Conservation (phyloP, 495 filamentous ascomycete genomes). For the Talaromyces wortmannii region DNA sequence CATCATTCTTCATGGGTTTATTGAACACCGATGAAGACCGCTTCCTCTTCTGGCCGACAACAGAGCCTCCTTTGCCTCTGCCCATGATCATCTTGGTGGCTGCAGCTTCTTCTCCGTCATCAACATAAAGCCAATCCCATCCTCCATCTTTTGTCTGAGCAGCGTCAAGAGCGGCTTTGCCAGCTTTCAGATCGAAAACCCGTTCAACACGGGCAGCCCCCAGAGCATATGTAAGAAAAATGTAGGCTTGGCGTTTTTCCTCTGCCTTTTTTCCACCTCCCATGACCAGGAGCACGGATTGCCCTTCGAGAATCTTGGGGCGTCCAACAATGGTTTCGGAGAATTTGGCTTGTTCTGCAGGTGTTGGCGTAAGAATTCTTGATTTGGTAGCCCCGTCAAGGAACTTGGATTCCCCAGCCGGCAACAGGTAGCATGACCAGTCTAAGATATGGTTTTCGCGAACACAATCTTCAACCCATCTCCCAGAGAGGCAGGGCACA, state of each 20-base stretch:
- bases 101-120: slow-evolving; percentile 49
- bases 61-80: slow-evolving; percentile 5
- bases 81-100: slow-evolving; percentile 34
- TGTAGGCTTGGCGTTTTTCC: slow-evolving; percentile 52
- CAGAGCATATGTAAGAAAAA: slow-evolving; percentile 72
- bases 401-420: slow-evolving; percentile 73
- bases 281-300: slow-evolving; percentile 69
- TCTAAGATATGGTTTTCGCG: slow-evolving; percentile 51
- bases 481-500: slow-evolving; percentile 71
- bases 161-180: slow-evolving; percentile 44
- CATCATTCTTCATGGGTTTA: slow-evolving; percentile 9
- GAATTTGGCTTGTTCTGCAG: slow-evolving; percentile 50
- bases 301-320: slow-evolving; percentile 54
- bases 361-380: slow-evolving; percentile 53
- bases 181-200: slow-evolving; percentile 57
- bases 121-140: slow-evolving; percentile 81
- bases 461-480: slow-evolving; percentile 76
- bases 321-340: slow-evolving; percentile 47
- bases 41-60: slow-evolving; percentile 41
- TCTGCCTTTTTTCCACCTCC: slow-evolving; percentile 55
- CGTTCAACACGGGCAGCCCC: slow-evolving; percentile 61
- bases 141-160: slow-evolving; percentile 22
- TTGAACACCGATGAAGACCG: slow-evolving; percentile 13
- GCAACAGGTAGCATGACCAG: slow-evolving; percentile 77
- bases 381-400: slow-evolving; percentile 75